Percentiles rank a stretch among this genome's conserved stretches.
Conservation (phyloP, 495 filamentous ascomycete species). For the Xylaria bambusicola region DNA sequence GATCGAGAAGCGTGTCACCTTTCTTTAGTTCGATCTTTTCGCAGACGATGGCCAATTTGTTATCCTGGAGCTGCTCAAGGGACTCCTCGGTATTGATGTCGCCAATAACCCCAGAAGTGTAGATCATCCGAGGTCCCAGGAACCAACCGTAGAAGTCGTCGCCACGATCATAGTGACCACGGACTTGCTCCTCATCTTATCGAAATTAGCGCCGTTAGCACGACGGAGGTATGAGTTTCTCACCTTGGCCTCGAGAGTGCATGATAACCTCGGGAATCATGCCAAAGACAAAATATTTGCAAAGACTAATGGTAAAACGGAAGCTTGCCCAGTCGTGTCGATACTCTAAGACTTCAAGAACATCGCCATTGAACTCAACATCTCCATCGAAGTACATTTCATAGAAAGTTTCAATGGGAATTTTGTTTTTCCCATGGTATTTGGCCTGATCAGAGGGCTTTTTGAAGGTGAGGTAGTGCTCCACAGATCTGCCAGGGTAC, state of each 20-base stretch:
- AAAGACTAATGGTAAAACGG: constrained; percentile 70
- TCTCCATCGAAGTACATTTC: constrained; percentile 88
- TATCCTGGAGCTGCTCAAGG: constrained; percentile 84
- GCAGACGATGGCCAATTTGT: constrained; percentile 83
- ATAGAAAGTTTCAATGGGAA: constrained; percentile 83
- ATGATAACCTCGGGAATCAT: constrained; percentile 77
- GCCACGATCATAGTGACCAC: constrained; percentile 83
- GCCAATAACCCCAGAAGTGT: constrained; percentile 80
- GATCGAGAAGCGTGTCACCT: constrained; percentile 75
- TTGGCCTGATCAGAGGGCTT: constrained; percentile 68
- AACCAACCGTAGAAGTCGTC: constrained; percentile 92
- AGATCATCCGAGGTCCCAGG: constrained; percentile 88
- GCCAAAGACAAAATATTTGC: constrained; percentile 69
- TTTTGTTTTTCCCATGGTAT: constrained; percentile 76
- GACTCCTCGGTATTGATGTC: constrained; percentile 75
- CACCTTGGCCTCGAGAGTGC: constrained; percentile 76
- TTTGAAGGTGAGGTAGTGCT: constrained; percentile 85
- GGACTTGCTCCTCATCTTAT: constrained; percentile 82
- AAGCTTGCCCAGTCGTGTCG: constrained; percentile 88
- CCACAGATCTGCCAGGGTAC: constrained; percentile 74
- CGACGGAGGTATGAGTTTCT: constrained; percentile 13
- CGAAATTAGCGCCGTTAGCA: constrained; percentile 21
- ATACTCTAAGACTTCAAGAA: constrained; percentile 77
- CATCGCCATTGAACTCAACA: constrained; percentile 84
- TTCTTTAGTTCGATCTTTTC: constrained; percentile 77